Conservation (phyloP, 192 early-diverging fungal species). For the Coemansia sp. region DNA sequence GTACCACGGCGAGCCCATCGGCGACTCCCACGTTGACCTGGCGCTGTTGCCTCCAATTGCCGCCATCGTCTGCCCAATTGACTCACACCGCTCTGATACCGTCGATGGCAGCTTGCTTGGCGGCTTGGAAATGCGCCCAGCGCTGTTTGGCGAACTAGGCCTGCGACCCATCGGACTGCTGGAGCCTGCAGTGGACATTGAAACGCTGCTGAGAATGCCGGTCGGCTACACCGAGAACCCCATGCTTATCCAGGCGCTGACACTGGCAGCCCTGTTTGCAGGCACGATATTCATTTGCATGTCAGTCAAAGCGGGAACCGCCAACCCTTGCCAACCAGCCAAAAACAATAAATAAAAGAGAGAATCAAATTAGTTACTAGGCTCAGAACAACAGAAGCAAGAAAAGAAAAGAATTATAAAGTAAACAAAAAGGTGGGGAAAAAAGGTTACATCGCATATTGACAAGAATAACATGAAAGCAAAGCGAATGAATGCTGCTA, state of each 20-base stretch:
- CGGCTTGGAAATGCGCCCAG: slow-evolving; percentile 13
- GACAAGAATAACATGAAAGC: not conserved
- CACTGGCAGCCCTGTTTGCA: slow-evolving; percentile 19
- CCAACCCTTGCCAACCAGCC: too few species aligned
- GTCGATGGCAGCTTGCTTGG: not conserved
- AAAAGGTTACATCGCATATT: slow-evolving; percentile 9
- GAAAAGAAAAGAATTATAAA: not conserved
- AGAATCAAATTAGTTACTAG: not conserved
- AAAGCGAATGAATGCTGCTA: slow-evolving; percentile 13
- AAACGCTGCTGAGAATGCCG: slow-evolving; percentile 37
- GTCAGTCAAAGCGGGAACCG: not conserved
- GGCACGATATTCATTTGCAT: slow-evolving; percentile 9
- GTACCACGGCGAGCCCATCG: slow-evolving; percentile 28
- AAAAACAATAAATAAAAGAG: not conserved
- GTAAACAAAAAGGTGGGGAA: not conserved
- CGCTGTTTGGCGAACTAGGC: slow-evolving; percentile 40
- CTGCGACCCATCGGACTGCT: slow-evolving; percentile 12
- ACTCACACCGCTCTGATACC: not conserved
- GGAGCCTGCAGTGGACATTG: slow-evolving; percentile 21
- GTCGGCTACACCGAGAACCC: slow-evolving; percentile 13
- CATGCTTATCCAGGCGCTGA: slow-evolving; percentile 15
- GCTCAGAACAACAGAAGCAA: not conserved
- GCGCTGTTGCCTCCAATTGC: slow-evolving; percentile 28
- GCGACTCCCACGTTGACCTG: slow-evolving; percentile 26
- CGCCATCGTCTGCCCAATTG: slow-evolving; percentile 21